A percentile compares a stretch with the other conserved stretches of the same genome.
These are phyloP conservation scores for Pilaira anomala DNA, from an alignment of 192 early-diverging fungal species.

Conservation along the genomic window DNA sequence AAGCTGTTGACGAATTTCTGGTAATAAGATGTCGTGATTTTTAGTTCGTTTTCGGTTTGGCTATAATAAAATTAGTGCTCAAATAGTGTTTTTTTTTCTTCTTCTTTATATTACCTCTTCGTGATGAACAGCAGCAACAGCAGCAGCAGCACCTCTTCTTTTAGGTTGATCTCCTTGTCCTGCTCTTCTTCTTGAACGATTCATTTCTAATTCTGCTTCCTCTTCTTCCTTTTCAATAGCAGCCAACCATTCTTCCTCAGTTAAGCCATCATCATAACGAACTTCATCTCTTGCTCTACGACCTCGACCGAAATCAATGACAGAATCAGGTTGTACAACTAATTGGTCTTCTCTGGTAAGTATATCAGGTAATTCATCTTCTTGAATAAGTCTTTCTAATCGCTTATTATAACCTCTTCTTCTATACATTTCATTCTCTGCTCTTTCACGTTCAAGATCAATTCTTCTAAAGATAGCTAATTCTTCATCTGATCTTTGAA, in stretches of 20 bases:
- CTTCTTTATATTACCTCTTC: not conserved
- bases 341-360: slow-evolving; percentile 67
- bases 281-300: slow-evolving; percentile 72
- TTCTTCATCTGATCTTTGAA: slow-evolving; percentile 86
- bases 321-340: slow-evolving; percentile 36
- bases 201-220: slow-evolving; percentile 25
- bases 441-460: slow-evolving; percentile 63
- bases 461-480: slow-evolving; percentile 67
- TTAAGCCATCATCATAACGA: slow-evolving; percentile 89
- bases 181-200: slow-evolving; percentile 1
- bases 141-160: not conserved
- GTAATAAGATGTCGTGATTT: slow-evolving; percentile 42
- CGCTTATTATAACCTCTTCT: slow-evolving; percentile 53
- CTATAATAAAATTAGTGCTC: not conserved
- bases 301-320: slow-evolving; percentile 66
- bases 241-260: slow-evolving; percentile 91
- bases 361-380: slow-evolving; percentile 80
- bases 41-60: slow-evolving; percentile 21
- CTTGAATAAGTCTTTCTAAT: slow-evolving; percentile 79
- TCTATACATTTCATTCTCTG: slow-evolving; percentile 52
- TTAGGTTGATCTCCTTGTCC: not conserved
- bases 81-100: slow-evolving; percentile 4
- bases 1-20: slow-evolving; percentile 49
- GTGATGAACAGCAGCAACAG: not conserved
- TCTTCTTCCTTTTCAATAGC: slow-evolving; percentile 63